A percentile compares a stretch with the other conserved stretches of the same genome.
phyloP scores from a whole-genome alignment of 2,329 filamentous ascomycete species.

The Chalaropsis thielavioides region DNA sequence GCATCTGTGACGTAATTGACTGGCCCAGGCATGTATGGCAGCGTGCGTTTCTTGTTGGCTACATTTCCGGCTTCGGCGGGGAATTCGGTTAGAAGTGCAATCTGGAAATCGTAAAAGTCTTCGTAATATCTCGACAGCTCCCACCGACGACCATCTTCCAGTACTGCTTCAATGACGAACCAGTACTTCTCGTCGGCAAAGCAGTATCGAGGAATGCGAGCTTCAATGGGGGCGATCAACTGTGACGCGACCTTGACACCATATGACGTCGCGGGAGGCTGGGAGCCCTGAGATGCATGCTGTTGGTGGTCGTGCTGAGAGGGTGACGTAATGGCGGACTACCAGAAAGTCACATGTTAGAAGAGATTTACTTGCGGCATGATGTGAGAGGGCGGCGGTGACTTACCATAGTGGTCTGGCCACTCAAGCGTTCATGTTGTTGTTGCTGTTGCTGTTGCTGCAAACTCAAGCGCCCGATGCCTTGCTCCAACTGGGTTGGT shows the following conservation, averaged over 20 bases:
- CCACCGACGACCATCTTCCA: conserved; percentile 86
- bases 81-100: conserved; percentile 81
- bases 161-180: conserved; percentile 85
- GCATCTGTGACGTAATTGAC: conserved; percentile 97
- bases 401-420: conserved; percentile 6
- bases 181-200: conserved; percentile 97
- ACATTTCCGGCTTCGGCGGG: conserved; percentile 85
- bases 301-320: conserved; percentile 11
- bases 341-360: neutral
- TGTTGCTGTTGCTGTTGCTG: conserved; percentile 23
- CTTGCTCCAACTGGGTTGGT: conserved; percentile 40
- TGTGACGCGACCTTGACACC: conserved; percentile 33
- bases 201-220: conserved; percentile 81
- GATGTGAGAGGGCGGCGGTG: neutral
- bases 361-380: neutral
- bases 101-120: conserved; percentile 98
- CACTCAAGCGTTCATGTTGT: conserved; percentile 10
- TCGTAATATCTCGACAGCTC: conserved; percentile 91
- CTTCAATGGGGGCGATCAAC: conserved; percentile 62
- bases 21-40: conserved; percentile 96
- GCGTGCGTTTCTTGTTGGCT: conserved; percentile 58
- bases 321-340: neutral
- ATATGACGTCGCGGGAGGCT: conserved; percentile 8
- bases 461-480: conserved; percentile 33
- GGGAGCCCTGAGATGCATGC: conserved; percentile 7